Evolutionary conservation across 164 flowering plant species (phyloP), one percentile per base, ranked within the genome.

Genomic region (Dillenia turbinata): DNA sequence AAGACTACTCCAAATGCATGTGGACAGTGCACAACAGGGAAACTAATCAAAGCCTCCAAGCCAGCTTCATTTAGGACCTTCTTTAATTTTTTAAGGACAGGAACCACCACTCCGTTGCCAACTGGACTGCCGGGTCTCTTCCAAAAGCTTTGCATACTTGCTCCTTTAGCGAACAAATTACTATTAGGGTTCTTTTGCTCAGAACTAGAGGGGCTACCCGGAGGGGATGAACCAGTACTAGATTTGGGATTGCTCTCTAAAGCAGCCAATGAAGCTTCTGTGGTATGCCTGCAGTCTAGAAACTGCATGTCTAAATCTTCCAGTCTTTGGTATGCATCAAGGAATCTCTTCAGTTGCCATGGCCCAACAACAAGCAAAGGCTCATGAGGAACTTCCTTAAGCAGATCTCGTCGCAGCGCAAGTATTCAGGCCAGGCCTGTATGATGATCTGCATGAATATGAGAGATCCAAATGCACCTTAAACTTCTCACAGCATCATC

Each of bases 391-490:
- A 73, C 62, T 14, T 70, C 83, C 68, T 75, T 78, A 60, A 92
- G 65, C 59, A 95, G 66, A 62, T 90, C 77, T 54, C 79, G 70
- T n/a, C 99, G 74, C 40, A 76, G 77, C 54, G 99, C 84, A 70
- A 95, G 99, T 61, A 95, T 79, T 73, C 98, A 79, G 26, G 96
- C 91, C n/a, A 95, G 75, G 52, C 99, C 99, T 0, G 92, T 68
- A 60, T 95, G 99, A 73, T 95, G 99, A 78, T 95, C 99, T 8
- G 97, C 99, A 71, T 95, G 99, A 68, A 95, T 95, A 66, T 95
- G 99, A 54, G 99, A 95, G 66, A 95, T 88, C 99, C 99, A 95
- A 51, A 92, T 80, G 57, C 83, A 83, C 65, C 66, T 80, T 55
- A 95, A 68, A 24, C 78, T 71, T 77, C 71, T 83, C 50, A 95